Evolutionary conservation across 1,139 yeast species (phyloP).

Genomic region (Taiozyma sp.): DNA sequence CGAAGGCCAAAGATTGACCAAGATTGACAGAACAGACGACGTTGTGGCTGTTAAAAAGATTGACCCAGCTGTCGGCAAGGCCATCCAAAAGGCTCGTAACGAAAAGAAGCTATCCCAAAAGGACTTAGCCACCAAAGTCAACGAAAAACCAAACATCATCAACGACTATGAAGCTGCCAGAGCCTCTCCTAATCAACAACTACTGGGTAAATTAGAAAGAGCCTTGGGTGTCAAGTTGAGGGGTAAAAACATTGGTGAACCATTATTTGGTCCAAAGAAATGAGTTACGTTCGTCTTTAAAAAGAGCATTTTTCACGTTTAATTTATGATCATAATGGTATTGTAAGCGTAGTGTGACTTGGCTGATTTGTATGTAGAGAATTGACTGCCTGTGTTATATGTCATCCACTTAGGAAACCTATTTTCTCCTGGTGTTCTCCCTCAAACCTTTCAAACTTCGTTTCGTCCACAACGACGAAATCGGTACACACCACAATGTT

Average conservation of each 20-base stretch:
- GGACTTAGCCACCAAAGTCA: conserved; percentile 91
- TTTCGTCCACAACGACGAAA: background rate
- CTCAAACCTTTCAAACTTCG: no score
- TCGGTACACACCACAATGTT: background rate
- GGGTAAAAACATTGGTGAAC: conserved; percentile 94
- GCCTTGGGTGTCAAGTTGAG: conserved; percentile 92
- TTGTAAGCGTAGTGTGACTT: conserved; percentile 3
- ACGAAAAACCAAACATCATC: conserved; percentile 92
- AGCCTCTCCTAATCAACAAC: conserved; percentile 95
- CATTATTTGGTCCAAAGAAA: conserved; percentile 48
- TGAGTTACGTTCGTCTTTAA: conserved; percentile 7
- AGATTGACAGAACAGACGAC: conserved; percentile 89
- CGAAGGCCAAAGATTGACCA: conserved; percentile 94
- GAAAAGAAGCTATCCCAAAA: conserved; percentile 90
- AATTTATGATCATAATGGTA: conserved; percentile 1
- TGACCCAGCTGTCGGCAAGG: conserved; percentile 80
- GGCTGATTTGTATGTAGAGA: background rate
- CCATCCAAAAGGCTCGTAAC: conserved; percentile 81
- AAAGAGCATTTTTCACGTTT: background rate
- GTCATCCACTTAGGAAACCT: no score
- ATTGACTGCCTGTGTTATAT: no score
- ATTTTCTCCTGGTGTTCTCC: background rate
- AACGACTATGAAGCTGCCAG: conserved; percentile 97
- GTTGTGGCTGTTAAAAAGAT: conserved; percentile 91
- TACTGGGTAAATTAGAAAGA: conserved; percentile 88